A percentile compares a stretch with the other conserved stretches of the same genome.
phyloP scores from a whole-genome alignment of 2,329 filamentous ascomycete genomes.

The Claviceps sp. region DNA sequence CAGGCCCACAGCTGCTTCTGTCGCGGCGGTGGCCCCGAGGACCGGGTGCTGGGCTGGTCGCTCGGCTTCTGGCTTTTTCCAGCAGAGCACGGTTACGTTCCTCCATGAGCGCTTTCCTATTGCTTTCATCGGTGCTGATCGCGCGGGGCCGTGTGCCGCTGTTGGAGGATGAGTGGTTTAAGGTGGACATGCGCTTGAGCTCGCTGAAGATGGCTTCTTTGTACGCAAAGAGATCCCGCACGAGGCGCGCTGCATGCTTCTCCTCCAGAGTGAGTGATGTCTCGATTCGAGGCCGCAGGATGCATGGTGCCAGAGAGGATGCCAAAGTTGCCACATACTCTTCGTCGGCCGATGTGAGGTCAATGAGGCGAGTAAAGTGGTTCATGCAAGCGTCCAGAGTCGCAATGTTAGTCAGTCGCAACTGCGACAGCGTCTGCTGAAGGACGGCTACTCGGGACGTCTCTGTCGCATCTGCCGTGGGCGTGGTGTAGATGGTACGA shows the following conservation, averaged over 20 bases:
- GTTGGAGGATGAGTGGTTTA: constrained; percentile 50
- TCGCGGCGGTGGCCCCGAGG: constrained; percentile 60
- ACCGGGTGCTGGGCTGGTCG: constrained; percentile 57
- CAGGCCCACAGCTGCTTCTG: constrained; percentile 57
- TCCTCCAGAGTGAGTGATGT: constrained; percentile 92
- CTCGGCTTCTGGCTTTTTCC: constrained; percentile 56
- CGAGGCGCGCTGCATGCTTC: constrained; percentile 77
- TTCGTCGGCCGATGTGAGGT: constrained; percentile 92
- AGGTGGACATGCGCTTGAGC: constrained; percentile 74
- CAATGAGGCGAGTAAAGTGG: constrained; percentile 92
- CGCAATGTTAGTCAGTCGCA: constrained; percentile 92
- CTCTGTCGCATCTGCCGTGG: constrained; percentile 62
- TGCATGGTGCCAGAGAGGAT: constrained; percentile 64
- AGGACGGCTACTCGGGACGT: constrained; percentile 75
- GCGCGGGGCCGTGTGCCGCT: constrained; percentile 57
- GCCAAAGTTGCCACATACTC: constrained; percentile 65
- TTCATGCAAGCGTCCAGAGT: constrained; percentile 98
- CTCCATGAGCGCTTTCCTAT: constrained; percentile 86
- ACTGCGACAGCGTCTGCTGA: constrained; percentile 88
- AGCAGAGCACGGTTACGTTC: constrained; percentile 77
- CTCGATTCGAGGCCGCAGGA: constrained; percentile 76
- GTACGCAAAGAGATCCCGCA: constrained; percentile 83
- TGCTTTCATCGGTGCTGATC: constrained; percentile 90
- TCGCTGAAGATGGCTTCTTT: constrained; percentile 94
- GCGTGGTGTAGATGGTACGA: constrained; percentile 86